These are phyloP conservation scores for Laburnicola sp. DNA, from an alignment of 2,329 filamentous ascomycete species.

Conservation along the genomic window DNA sequence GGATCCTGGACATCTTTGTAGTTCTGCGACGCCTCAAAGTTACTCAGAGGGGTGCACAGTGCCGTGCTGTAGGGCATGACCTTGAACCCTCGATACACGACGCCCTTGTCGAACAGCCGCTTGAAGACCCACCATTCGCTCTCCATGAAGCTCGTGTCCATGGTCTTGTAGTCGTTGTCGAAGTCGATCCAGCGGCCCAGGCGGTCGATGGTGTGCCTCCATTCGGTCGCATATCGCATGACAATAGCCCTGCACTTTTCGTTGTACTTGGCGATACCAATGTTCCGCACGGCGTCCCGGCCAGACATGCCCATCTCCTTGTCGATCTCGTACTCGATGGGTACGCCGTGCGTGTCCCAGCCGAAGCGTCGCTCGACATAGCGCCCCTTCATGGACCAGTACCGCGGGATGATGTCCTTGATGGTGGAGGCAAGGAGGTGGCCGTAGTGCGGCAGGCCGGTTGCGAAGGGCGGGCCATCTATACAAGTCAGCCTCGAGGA, in stretches of 20 bases:
- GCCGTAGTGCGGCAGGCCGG: slow-evolving; percentile 67
- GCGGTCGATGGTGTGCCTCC: slow-evolving; percentile 84
- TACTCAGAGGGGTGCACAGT: slow-evolving; percentile 84
- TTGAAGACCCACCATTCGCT: slow-evolving; percentile 97
- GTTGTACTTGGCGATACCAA: slow-evolving; percentile 89
- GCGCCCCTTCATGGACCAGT: slow-evolving; percentile 96
- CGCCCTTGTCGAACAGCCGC: slow-evolving; percentile 83
- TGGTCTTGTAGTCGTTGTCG: slow-evolving; percentile 97
- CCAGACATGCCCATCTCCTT: slow-evolving; percentile 91
- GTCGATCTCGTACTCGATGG: slow-evolving; percentile 96
- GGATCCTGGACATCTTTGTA: slow-evolving; percentile 93
- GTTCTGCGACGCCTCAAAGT: slow-evolving; percentile 93
- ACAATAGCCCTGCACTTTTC: slow-evolving; percentile 89
- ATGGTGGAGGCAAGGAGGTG: slow-evolving; percentile 90
- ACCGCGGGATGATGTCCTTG: slow-evolving; percentile 94
- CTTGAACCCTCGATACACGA: slow-evolving; percentile 86
- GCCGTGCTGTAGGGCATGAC: slow-evolving; percentile 96
- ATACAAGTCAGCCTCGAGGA: not conserved
- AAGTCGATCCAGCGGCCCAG: slow-evolving; percentile 97
- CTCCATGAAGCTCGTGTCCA: slow-evolving; percentile 96
- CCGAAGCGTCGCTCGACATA: slow-evolving; percentile 92
- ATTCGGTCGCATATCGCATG: slow-evolving; percentile 85
- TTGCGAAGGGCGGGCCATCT: slow-evolving; percentile 63
- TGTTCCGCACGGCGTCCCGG: slow-evolving; percentile 80
- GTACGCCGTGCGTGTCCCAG: slow-evolving; percentile 93